Percentiles rank a stretch among this genome's conserved stretches.
These are phyloP conservation scores for Naganishia sp. DNA, from an alignment of 1,284 basidiomycete species.

Conservation along the genomic window DNA sequence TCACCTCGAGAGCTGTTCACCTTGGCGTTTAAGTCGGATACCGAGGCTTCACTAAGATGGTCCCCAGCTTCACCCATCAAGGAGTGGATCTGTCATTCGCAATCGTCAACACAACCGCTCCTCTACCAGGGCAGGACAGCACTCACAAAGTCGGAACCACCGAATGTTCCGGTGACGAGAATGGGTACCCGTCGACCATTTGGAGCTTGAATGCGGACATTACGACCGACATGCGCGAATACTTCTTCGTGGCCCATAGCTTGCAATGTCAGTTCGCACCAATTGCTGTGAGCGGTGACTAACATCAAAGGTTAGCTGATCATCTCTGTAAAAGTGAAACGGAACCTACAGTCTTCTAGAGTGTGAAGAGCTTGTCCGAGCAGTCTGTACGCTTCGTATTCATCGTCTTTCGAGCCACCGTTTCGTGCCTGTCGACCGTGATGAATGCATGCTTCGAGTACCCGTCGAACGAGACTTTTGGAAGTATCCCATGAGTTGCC, in stretches of 20 bases:
- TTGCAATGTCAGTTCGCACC: slow-evolving; percentile 76
- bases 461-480: slow-evolving; percentile 74
- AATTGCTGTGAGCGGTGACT: slow-evolving; percentile 83
- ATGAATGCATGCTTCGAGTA: slow-evolving; percentile 68
- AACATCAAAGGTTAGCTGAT: background rate
- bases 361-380: slow-evolving; percentile 78
- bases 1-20: slow-evolving; percentile 63
- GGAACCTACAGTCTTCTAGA: slow-evolving; percentile 54
- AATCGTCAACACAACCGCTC: background rate
- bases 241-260: slow-evolving; percentile 73
- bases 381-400: slow-evolving; percentile 79
- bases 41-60: slow-evolving; percentile 67
- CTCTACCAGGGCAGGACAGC: background rate
- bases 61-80: slow-evolving; percentile 58
- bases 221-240: slow-evolving; percentile 86
- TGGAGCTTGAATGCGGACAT: slow-evolving; percentile 72
- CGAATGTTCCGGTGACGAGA: slow-evolving; percentile 62
- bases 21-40: slow-evolving; percentile 80
- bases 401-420: slow-evolving; percentile 65
- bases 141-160: slow-evolving; percentile 32
- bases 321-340: background rate
- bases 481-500: slow-evolving; percentile 82
- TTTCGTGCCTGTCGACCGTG: slow-evolving; percentile 61
- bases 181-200: slow-evolving; percentile 62
- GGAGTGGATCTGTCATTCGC: slow-evolving; percentile 22